Evolutionary conservation across 2,329 filamentous ascomycete genomes (phyloP).

Genomic region (Rutstroemia sp.): DNA sequence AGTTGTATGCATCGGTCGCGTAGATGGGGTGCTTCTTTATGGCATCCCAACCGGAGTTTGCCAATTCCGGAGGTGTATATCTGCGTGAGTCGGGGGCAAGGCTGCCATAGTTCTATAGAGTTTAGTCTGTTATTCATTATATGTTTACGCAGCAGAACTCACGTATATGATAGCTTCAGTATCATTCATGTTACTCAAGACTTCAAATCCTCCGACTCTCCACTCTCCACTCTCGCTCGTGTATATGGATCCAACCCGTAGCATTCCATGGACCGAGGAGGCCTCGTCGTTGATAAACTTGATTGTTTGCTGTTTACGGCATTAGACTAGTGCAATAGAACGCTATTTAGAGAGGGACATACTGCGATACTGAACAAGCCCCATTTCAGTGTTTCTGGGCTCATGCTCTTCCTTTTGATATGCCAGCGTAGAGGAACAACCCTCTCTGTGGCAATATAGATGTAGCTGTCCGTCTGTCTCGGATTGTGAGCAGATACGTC

Average conservation of each 20-base stretch:
- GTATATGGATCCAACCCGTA: slow-evolving; percentile 82
- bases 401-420: slow-evolving; percentile 78
- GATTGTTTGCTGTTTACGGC: slow-evolving; percentile 60
- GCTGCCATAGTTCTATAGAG: slow-evolving; percentile 68
- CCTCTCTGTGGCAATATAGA: slow-evolving; percentile 93
- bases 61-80: slow-evolving; percentile 82
- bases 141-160: neutral
- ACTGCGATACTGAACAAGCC: slow-evolving; percentile 81
- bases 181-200: slow-evolving; percentile 91
- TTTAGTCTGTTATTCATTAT: neutral
- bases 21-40: slow-evolving; percentile 77
- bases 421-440: slow-evolving; percentile 84
- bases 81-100: slow-evolving; percentile 76
- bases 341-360: slow-evolving; percentile 24
- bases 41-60: slow-evolving; percentile 80
- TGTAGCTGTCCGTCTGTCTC: slow-evolving; percentile 76
- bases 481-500: slow-evolving; percentile 17
- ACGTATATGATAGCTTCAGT: slow-evolving; percentile 90
- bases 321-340: neutral
- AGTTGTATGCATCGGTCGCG: slow-evolving; percentile 81
- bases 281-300: slow-evolving; percentile 97
- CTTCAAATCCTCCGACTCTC: slow-evolving; percentile 91
- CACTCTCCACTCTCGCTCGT: slow-evolving; percentile 96
- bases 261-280: slow-evolving; percentile 78
- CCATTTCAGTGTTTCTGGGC: slow-evolving; percentile 94